Conservation (phyloP, 225 moss, liverwort and hornwort species). For the Pleurozium schreberi region DNA sequence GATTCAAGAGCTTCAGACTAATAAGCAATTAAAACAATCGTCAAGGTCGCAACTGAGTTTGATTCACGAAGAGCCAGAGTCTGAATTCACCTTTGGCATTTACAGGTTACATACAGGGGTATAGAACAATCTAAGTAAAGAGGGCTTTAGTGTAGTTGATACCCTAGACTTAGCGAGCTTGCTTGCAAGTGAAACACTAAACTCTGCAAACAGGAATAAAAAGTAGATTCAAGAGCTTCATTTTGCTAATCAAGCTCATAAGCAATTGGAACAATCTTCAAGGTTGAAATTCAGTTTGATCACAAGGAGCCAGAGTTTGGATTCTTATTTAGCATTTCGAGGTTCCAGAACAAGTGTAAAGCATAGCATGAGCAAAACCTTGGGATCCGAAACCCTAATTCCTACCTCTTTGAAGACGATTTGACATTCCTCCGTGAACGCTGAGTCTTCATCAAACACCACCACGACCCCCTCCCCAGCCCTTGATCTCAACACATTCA, state of each 20-base stretch:
- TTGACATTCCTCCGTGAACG: slow-evolving; percentile 16
- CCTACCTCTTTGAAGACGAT: slow-evolving; percentile 28
- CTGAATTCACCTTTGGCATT: not conserved
- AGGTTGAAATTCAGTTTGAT: not conserved
- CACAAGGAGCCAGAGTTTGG: not conserved
- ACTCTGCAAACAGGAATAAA: not conserved
- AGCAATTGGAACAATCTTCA: not conserved
- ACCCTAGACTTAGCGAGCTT: not conserved
- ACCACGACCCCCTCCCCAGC: slow-evolving; percentile 17
- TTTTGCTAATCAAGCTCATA: not conserved
- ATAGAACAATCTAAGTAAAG: not conserved
- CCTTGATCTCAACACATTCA: slow-evolving; percentile 7
- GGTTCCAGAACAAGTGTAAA: not conserved
- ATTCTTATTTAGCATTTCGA: not conserved
- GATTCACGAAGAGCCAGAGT: not conserved
- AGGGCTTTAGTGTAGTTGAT: not conserved
- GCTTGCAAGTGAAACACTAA: not conserved
- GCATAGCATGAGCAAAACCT: not conserved
- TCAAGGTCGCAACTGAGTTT: not conserved
- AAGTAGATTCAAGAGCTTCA: not conserved
- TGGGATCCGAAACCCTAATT: not conserved
- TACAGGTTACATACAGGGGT: not conserved
- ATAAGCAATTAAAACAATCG: not conserved
- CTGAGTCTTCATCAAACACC: slow-evolving; percentile 21
- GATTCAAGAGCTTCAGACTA: not conserved